These are phyloP conservation scores for Marasmius tenuissimus DNA, from an alignment of 1,284 basidiomycete genomes.

Conservation along the genomic window DNA sequence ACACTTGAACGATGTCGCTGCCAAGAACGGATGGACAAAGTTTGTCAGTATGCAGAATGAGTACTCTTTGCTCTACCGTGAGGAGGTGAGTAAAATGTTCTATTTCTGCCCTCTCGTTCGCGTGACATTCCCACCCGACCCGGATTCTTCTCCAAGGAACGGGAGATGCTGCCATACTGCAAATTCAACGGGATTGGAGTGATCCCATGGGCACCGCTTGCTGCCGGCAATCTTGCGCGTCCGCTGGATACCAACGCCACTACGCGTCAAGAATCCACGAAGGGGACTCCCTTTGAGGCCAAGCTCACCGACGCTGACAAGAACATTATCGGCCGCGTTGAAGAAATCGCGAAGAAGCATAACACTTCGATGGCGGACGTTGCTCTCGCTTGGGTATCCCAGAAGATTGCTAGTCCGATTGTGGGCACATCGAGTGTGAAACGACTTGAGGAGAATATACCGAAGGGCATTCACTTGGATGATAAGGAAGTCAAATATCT, in stretches of 20 bases:
- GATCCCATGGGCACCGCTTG: slow-evolving; percentile 20
- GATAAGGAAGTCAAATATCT: slow-evolving; percentile 26
- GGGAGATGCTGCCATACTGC: slow-evolving; percentile 21
- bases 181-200: slow-evolving; percentile 20
- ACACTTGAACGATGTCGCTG: slow-evolving; percentile 21
- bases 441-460: slow-evolving; percentile 23
- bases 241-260: slow-evolving; percentile 31
- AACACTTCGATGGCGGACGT: slow-evolving; percentile 8
- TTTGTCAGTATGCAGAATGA: slow-evolving; percentile 30
- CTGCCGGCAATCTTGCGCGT: slow-evolving; percentile 15
- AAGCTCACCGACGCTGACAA: slow-evolving; percentile 3
- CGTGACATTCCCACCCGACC: not conserved
- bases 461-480: slow-evolving; percentile 19
- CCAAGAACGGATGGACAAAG: slow-evolving; percentile 22
- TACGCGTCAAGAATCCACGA: slow-evolving; percentile 2
- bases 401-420: slow-evolving; percentile 17
- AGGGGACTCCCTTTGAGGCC: not conserved
- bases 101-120: not conserved
- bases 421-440: slow-evolving; percentile 23
- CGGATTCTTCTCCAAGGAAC: slow-evolving; percentile 11
- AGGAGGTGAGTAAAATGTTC: slow-evolving; percentile 25
- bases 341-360: not conserved
- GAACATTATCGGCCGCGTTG: slow-evolving; percentile 7
- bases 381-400: slow-evolving; percentile 12
- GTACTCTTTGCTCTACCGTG: slow-evolving; percentile 32